phyloP scores from a whole-genome alignment of 345 rosid species.

The Punica granatum region DNA sequence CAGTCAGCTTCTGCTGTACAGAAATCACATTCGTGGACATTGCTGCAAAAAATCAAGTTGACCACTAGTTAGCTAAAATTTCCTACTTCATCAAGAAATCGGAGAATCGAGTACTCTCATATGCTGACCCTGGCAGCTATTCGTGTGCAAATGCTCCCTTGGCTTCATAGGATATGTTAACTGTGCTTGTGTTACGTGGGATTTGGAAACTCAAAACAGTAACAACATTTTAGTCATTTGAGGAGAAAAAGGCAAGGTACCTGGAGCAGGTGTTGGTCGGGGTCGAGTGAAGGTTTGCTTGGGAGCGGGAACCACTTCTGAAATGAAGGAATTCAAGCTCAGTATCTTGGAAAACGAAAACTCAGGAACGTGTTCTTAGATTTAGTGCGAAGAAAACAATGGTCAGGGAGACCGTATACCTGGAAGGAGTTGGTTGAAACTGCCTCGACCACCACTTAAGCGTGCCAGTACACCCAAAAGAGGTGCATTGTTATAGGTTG shows the following conservation, averaged over 20 bases:
- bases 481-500: constrained; percentile 98
- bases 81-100: not conserved
- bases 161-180: too few species aligned
- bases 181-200: too few species aligned
- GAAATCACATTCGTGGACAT: constrained; percentile 52
- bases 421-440: constrained; percentile 84
- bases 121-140: too few species aligned
- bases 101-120: too few species aligned
- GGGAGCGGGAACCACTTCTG: constrained; percentile 55
- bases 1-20: constrained; percentile 66
- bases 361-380: not conserved
- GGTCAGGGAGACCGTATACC: constrained; percentile 28
- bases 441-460: constrained; percentile 51
- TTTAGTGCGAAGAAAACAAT: too few species aligned
- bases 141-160: too few species aligned
- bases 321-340: not conserved
- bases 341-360: not conserved
- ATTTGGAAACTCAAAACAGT: too few species aligned
- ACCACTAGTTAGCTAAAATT: not conserved
- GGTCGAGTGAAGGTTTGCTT: constrained; percentile 26
- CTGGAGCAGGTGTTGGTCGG: constrained; percentile 51
- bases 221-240: not conserved
- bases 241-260: constrained; percentile 17
- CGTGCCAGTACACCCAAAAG: constrained; percentile 85
- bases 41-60: constrained; percentile 24